Conservation (phyloP, 306 rosid genomes). For the Senna tora region DNA sequence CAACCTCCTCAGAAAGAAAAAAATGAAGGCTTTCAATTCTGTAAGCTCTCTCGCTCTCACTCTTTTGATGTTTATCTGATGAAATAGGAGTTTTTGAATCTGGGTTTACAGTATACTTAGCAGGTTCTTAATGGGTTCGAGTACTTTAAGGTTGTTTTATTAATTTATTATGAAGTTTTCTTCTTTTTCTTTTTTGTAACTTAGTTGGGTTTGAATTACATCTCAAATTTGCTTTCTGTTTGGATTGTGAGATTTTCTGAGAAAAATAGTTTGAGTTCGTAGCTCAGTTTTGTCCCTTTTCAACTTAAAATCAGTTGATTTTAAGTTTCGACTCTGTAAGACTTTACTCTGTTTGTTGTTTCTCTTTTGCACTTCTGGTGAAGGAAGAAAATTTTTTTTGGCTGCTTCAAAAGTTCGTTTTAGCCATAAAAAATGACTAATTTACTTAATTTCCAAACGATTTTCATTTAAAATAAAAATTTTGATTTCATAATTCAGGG, state of each 20-base stretch:
- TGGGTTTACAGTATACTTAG: background rate
- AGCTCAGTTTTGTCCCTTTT: background rate
- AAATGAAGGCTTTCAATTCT: constrained; percentile 52
- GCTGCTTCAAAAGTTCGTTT: background rate
- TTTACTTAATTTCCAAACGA: background rate
- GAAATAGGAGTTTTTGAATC: background rate
- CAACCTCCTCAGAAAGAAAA: background rate
- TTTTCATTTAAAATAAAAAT: too few species aligned
- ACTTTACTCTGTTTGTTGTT: background rate
- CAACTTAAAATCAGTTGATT: background rate
- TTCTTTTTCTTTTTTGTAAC: too few species aligned
- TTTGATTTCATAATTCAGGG: background rate
- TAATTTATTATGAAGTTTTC: too few species aligned
- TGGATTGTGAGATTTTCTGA: constrained; percentile 6
- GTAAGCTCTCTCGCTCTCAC: constrained; percentile 38
- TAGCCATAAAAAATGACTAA: background rate
- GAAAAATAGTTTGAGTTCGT: background rate
- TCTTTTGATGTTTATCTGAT: background rate
- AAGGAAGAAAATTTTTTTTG: background rate
- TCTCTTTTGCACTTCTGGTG: background rate
- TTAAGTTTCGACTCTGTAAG: background rate
- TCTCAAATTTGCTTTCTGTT: too few species aligned
- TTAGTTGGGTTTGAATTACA: too few species aligned
- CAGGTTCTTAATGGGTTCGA: background rate
- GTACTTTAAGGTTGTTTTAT: background rate